phyloP scores from a whole-genome alignment of 805 yeast species.

The Cyberlindnera suaveolens region DNA sequence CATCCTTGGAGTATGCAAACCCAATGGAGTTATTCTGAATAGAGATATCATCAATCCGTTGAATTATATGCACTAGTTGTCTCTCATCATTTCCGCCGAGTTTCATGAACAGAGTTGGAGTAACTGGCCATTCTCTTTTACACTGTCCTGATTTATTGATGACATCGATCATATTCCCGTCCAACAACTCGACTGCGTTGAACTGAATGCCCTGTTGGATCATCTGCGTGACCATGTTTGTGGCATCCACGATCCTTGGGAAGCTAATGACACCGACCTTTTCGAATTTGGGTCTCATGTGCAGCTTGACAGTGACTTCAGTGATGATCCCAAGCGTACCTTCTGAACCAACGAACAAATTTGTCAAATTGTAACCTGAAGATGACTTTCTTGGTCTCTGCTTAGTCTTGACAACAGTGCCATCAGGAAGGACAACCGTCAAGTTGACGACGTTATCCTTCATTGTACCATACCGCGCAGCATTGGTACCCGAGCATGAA shows the following conservation, averaged over 20 bases:
- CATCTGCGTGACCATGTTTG: conserved; percentile 54
- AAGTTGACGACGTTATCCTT: conserved; percentile 60
- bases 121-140: conserved; percentile 44
- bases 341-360: conserved; percentile 65
- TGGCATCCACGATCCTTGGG: conserved; percentile 62
- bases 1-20: conserved; percentile 51
- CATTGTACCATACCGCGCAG: conserved; percentile 74
- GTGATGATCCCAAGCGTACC: conserved; percentile 75
- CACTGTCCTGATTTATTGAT: conserved; percentile 51
- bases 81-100: conserved; percentile 41
- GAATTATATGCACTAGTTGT: conserved; percentile 35
- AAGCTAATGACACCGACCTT: conserved; percentile 66
- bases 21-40: conserved; percentile 41
- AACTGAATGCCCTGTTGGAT: conserved; percentile 55
- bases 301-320: conserved; percentile 65
- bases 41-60: conserved; percentile 44
- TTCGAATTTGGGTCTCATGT: conserved; percentile 57
- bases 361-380: conserved; percentile 68
- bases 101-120: conserved; percentile 58
- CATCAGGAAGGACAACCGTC: conserved; percentile 75
- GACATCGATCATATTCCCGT: conserved; percentile 61
- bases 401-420: conserved; percentile 64
- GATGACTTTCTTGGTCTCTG: conserved; percentile 62
- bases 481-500: conserved; percentile 75
- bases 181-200: conserved; percentile 69